Base-by-base conservation (phyloP, 2,329 filamentous ascomycete genomes). In the Paecilomyces fulvus region DNA sequence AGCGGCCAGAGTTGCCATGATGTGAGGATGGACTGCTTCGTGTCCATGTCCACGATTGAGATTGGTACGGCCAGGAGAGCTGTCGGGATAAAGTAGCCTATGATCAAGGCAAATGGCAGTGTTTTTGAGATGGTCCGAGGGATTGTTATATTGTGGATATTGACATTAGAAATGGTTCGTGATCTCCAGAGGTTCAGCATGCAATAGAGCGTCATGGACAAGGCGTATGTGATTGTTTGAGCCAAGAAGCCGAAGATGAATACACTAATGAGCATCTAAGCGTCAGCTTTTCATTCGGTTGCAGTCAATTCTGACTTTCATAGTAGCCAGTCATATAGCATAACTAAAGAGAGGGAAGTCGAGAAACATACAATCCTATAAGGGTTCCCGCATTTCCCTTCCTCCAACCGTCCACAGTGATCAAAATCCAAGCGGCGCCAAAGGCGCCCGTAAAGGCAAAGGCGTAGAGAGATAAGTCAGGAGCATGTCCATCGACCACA, bases 1-100 rank as follows among this genome's bases (percentile, higher is more conserved):
- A 78, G 62, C 0, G 80, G 78, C 66, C 79, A 82, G 3, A 73
- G 67, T 59, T 82, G 79, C 77, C 80, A 81, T 50, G 77, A 60
- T 1, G 77, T 76, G 25, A 79, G 77, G 56, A 75, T 72, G 21
- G 69, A 68, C 61, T 81, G 79, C 59, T 79, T 80, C 11, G 69
- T 66, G n/a, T 71, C 65, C 14, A 72, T 63, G 1, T 70, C 70
- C 12, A 79, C 60, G 1, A 70, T 21, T 0, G 62, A 63, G 0
- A 72, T 67, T 1, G 77, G 76, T 3, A 80, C 64, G 10, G 68
- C 63, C 70, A 80, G 75, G 3, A 76, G 59, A 21, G 75, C 55
- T 0, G 74, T 70, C 0, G 79, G 80, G 1, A 79, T 50, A 43
- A 77, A 61, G 60, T 74, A 81, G 7, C 75, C 75, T 1, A 79